Evolutionary conservation across 352 stramenopile species (phyloP), one percentile per base, ranked within the genome.

Genomic region (Phytophthora idaei): DNA sequence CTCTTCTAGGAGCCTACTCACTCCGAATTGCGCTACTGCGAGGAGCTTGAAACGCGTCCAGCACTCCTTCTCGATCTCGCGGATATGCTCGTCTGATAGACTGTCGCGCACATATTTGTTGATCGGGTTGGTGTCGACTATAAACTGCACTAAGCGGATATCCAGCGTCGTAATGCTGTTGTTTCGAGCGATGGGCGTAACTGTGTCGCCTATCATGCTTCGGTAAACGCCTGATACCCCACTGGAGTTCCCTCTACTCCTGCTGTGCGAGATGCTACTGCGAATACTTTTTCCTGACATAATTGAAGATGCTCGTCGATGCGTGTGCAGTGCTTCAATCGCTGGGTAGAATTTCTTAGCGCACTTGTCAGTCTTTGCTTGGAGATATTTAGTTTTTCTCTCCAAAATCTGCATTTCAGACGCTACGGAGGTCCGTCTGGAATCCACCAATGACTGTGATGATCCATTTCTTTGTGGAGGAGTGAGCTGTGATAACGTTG

Each of bases 331-430:
- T 5, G 61, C 44, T 37, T 45, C 25, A 44, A 74, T 74, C 9
- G 50, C 45, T 5, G 52, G 34, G 7, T 67, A 61, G 28, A 76
- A 78, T 21, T 76, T 64, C 15, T 77, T 76, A 5, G 60, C 39
- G 2, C 79, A 83, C 17, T 67, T 71, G 3, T 92, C 80, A 0
- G 69, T 78, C 31, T 85, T 83, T 0, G 69, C 61, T 8, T 87
- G 63, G 5, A 92, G 46, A 44, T 90, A 90, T 29, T 76, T 81
- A 1, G 81, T 80, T 44, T 92, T 92, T n/a, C 71, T 83, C 47
- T 92, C 81, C 12, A 91, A 39, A n/a, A 89, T 31, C 7, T 79
- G 50, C 0, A 71, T 62, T 46, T 87, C 78, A 2, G 81, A 74
- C 0, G 73, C 76, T 4, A 80, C 25, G 14, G 78, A 81, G 0